Percentiles rank a stretch among this genome's conserved stretches.
Evolutionary conservation across 2,329 filamentous ascomycete genomes (phyloP).

Genomic region (Paecilomyces formosus): DNA sequence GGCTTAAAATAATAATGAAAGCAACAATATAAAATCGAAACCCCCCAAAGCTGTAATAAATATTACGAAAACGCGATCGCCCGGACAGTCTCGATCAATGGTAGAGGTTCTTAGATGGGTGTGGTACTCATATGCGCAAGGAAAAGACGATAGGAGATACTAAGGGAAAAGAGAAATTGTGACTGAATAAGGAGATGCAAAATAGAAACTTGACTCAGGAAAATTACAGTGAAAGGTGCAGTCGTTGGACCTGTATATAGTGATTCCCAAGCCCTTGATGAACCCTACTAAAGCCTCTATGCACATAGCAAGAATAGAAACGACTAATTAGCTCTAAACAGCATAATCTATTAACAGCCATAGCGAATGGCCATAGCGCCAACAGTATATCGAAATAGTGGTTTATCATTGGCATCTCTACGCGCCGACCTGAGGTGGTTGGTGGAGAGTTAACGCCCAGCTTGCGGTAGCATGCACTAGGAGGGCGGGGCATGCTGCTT

Average conservation of each 20-base stretch:
- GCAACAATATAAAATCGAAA: neutral
- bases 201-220: neutral
- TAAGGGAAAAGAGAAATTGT: neutral
- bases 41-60: too few relatives aligned
- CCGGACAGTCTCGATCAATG: neutral
- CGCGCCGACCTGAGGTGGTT: neutral
- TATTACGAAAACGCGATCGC: neutral
- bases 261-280: neutral
- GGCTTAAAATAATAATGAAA: neutral
- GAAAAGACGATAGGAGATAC: neutral
- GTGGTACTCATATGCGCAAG: neutral
- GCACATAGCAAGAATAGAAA: constrained; percentile 6
- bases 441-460: neutral
- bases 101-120: neutral
- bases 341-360: neutral
- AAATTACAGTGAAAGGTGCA: neutral
- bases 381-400: neutral
- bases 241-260: neutral
- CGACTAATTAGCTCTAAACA: neutral
- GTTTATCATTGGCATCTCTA: neutral
- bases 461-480: neutral
- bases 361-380: neutral
- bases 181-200: neutral
- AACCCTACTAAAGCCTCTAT: neutral
- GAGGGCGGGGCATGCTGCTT: neutral